Evolutionary conservation across 306 rosid species (phyloP).

Genomic region (Urtica urens): DNA sequence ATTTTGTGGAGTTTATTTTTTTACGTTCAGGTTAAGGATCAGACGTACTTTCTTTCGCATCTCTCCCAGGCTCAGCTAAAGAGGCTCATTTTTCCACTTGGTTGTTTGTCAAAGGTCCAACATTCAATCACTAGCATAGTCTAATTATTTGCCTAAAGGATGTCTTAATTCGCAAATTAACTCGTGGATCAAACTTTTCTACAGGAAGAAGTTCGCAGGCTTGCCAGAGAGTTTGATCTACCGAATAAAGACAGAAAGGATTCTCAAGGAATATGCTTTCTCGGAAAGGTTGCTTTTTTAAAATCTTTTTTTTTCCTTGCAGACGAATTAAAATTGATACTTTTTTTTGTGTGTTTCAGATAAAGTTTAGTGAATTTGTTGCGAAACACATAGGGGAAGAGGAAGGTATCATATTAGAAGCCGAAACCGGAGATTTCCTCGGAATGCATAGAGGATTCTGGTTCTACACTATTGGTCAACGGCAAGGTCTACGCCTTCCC

Average conservation of each 20-base stretch:
- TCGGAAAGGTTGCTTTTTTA: constrained; percentile 62
- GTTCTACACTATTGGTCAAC: constrained; percentile 95
- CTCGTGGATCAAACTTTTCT: constrained; percentile 15
- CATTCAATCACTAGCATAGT: background rate
- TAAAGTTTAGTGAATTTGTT: constrained; percentile 88
- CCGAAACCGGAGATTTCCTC: constrained; percentile 87
- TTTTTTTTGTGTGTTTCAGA: too few relatives aligned
- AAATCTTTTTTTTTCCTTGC: too few relatives aligned
- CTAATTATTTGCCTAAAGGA: background rate
- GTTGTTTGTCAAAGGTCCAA: constrained; percentile 70
- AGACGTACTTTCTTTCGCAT: constrained; percentile 88
- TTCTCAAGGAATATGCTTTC: constrained; percentile 97
- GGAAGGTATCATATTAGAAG: constrained; percentile 88
- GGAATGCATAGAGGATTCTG: constrained; percentile 86
- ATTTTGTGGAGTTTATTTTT: constrained; percentile 4
- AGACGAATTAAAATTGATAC: too few relatives aligned
- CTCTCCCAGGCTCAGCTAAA: constrained; percentile 80
- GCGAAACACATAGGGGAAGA: constrained; percentile 78
- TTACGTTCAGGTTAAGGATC: constrained; percentile 73
- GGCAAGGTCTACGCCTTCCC: constrained; percentile 79
- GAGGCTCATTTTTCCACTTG: constrained; percentile 71
- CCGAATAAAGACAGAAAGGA: constrained; percentile 90
- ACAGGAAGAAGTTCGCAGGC: constrained; percentile 83
- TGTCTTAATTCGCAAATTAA: background rate
- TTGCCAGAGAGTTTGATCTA: constrained; percentile 67